Evolutionary conservation across 2,329 filamentous ascomycete genomes (phyloP).

Genomic region (Cladosporium sp.): DNA sequence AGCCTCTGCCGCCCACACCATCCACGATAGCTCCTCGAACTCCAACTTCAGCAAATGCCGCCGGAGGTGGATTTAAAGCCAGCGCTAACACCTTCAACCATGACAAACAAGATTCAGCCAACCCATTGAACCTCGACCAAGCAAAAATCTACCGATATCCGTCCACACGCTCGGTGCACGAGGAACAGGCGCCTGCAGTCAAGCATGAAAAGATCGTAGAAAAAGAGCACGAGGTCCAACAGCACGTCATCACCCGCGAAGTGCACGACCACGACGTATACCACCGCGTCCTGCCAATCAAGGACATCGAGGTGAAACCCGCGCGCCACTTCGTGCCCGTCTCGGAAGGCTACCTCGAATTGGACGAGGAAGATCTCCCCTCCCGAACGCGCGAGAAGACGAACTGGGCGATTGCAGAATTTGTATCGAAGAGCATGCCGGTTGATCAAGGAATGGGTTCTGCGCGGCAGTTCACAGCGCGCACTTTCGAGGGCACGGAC

Average conservation of each 20-base stretch:
- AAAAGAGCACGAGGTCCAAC: slow-evolving; percentile 41
- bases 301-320: slow-evolving; percentile 50
- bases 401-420: slow-evolving; percentile 32
- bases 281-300: slow-evolving; percentile 50
- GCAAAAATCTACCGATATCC: not conserved
- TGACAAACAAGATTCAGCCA: not conserved
- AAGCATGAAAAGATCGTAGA: slow-evolving; percentile 46
- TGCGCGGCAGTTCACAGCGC: slow-evolving; percentile 30
- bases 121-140: not conserved
- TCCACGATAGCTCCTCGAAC: not conserved
- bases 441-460: not conserved
- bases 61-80: not conserved
- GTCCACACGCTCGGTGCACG: slow-evolving; percentile 20
- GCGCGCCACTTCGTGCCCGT: slow-evolving; percentile 47
- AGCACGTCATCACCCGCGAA: slow-evolving; percentile 48
- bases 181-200: slow-evolving; percentile 40
- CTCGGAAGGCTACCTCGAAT: slow-evolving; percentile 38
- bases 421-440: slow-evolving; percentile 22
- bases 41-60: not conserved
- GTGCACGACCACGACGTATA: slow-evolving; percentile 51
- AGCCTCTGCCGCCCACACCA: slow-evolving; percentile 22
- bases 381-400: slow-evolving; percentile 23
- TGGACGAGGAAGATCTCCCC: slow-evolving; percentile 41
- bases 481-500: slow-evolving; percentile 34
- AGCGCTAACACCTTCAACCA: not conserved